Evolutionary conservation across 2,329 filamentous ascomycete genomes (phyloP), one percentile per base, ranked within the genome.

Genomic region (Calycina herbarum): DNA sequence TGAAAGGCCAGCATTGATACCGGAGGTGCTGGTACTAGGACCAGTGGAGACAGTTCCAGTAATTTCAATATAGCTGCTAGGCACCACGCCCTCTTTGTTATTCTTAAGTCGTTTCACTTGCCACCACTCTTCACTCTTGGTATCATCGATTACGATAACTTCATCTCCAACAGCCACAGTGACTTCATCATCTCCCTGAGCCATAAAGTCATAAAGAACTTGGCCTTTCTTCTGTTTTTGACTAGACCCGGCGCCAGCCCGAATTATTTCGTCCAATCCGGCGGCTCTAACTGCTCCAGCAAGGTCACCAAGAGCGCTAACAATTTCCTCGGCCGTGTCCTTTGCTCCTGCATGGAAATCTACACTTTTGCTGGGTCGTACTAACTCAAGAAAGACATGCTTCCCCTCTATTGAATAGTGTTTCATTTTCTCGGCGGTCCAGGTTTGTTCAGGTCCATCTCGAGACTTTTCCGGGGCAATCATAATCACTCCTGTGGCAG

Each of bases 341-440:
- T 98, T 99, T 57, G 94, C 93, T 56, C 95, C 95, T 20, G 95
- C 96, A 77, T 99, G 95, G 71, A 99, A 96, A 79, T 99, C 95
- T 65, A 97, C 84, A 77, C 93, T 97, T 81, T 94, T 97, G 79
- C 92, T 97, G 6, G 95, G 95, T 63, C 90, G 85, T 61, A 97
- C 89, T 58, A 99, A 83, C 77, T 99, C 95, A 76, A 99, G 83
- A 75, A 99, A 99, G 15, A 99, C 92, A 78, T 98, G 95, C 76
- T 99, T 99, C 42, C 94, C 95, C 80, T 99, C 95, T 65, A 96
- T 93, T 27, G 94, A 97, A 78, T 98, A 98, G 78, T 97, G 93
- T n/a, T 91, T 93, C 84, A 99, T 90, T 76, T 91, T 95, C 56
- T 98, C 94, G 0, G 93, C 94, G 1, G 89, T 90, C 95, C 95